Base-by-base conservation (phyloP, 1,139 yeast genomes). In the Geotrichum bryndzae region DNA sequence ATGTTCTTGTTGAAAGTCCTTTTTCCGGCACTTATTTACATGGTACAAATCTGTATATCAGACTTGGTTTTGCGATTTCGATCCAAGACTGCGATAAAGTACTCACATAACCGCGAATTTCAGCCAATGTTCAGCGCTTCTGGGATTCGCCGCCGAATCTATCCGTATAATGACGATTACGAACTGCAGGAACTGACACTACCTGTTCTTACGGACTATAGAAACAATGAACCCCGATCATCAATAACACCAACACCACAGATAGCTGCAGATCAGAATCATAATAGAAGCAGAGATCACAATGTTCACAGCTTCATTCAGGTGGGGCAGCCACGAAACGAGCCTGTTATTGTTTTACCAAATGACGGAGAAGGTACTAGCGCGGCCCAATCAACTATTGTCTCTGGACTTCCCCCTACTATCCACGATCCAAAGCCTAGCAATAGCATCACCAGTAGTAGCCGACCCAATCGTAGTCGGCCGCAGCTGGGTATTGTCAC, bases 21-120 rank as follows among this genome's bases (percentile, higher is more conserved):
- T 23, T 27, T 60, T 8, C 65, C 65, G 11, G 48, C 61, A 0
- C 27, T 60, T 23, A 51, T 63, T 1, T 63, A 57, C 51, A 33
- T 51, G 11, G 51, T 52, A 3, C 61, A 63, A 48, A 41, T 63
- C 38, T 18, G 46, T 22, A 15, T 60, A 10, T 31, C 57, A 4
- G 65, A 63, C 33, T 60, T 55, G 53, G 41, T 60, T 15, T 48
- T 61, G 23, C 56, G 54, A 29, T 63, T 58, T 45, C 51, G 59
- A 18, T 29, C 57, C 38, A 57, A 51, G 23, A 27, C 56, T 53
- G 27, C 48, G 51, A 15, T 18, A 35, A 23, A 35, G 35, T 51
- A 33, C 25, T 23, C 58, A 33, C 35, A 51, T 15, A 13, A 35
- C 41, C 41, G 54, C 38, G 57, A 54, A 4, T 35, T 54, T 27